Evolutionary conservation across 176 grass and related monocot species (phyloP).

Genomic region (Musa schizocarpa): DNA sequence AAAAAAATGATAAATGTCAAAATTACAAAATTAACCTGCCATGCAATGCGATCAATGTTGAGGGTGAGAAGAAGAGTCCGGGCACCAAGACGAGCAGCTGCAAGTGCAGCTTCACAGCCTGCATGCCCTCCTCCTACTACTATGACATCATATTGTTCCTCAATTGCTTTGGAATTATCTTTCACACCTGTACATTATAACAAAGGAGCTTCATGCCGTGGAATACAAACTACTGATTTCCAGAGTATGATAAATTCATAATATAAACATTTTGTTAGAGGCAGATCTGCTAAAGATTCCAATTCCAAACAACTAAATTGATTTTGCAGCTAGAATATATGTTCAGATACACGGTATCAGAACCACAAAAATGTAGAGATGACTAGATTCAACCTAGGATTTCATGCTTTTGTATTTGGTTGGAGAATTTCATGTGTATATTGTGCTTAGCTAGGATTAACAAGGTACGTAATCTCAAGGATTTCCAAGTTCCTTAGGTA

Average conservation of each 20-base stretch:
- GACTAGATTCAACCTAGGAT: background rate
- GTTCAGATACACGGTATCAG: background rate
- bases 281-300: background rate
- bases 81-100: slow-evolving; percentile 74
- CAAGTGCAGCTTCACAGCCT: slow-evolving; percentile 88
- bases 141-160: slow-evolving; percentile 88
- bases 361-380: background rate
- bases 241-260: background rate
- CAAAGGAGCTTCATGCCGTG: slow-evolving; percentile 12
- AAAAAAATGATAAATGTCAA: background rate
- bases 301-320: background rate
- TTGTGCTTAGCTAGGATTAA: background rate
- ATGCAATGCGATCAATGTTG: slow-evolving; percentile 95
- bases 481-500: background rate
- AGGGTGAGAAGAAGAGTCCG: slow-evolving; percentile 90
- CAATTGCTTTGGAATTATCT: slow-evolving; percentile 12
- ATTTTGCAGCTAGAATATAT: background rate
- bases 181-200: slow-evolving; percentile 29
- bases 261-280: background rate
- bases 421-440: background rate
- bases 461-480: background rate
- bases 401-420: background rate
- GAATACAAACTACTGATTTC: background rate
- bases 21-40: slow-evolving; percentile 47
- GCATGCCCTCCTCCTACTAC: slow-evolving; percentile 92